A percentile compares a stretch with the other conserved stretches of the same genome.
Conservation (phyloP, 2,329 filamentous ascomycete species). For the Aspergillus proliferans region DNA sequence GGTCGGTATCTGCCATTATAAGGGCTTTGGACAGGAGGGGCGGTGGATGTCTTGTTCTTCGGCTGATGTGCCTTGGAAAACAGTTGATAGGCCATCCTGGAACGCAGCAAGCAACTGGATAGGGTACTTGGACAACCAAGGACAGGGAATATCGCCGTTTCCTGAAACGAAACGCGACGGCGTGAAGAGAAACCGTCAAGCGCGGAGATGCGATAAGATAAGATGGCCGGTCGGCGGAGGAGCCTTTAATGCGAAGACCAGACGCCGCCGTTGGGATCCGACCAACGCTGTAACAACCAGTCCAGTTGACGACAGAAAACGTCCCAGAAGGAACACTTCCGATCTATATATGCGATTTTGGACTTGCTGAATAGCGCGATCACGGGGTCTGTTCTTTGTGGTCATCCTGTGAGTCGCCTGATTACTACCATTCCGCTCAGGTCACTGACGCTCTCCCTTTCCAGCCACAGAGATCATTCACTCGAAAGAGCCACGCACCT, state of each 20-base stretch:
- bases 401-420: background rate
- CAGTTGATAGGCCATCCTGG: constrained; percentile 32
- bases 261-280: constrained; percentile 5
- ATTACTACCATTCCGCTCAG: background rate
- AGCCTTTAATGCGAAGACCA: constrained; percentile 1
- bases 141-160: background rate
- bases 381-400: background rate
- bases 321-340: background rate
- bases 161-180: constrained; percentile 1
- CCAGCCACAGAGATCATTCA: background rate
- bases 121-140: background rate
- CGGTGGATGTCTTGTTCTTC: constrained; percentile 17
- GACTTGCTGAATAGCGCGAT: background rate
- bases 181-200: constrained; percentile 8
- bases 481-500: background rate
- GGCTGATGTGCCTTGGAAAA: constrained; percentile 29
- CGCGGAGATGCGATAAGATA: constrained; percentile 35
- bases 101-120: background rate
- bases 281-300: background rate
- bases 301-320: background rate
- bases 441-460: background rate
- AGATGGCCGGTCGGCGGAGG: constrained; percentile 16
- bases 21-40: constrained; percentile 14
- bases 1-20: constrained; percentile 14
- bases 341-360: background rate